Evolutionary conservation across 2,329 filamentous ascomycete genomes (phyloP), one percentile per base, ranked within the genome.

Genomic region (Mariannaea elegans): DNA sequence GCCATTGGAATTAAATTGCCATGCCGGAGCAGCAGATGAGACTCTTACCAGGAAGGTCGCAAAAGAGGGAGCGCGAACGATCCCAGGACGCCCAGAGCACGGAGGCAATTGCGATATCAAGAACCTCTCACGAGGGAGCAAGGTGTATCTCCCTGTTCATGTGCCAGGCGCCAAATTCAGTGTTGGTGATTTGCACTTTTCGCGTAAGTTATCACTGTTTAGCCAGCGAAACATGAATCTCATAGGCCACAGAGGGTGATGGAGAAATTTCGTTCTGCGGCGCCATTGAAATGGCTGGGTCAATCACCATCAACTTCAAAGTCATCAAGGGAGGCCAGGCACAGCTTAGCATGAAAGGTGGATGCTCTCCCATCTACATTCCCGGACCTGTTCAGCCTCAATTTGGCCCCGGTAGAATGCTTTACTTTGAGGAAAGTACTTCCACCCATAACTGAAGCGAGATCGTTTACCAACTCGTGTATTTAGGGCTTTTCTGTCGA

Each of bases 41-140:
- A 80, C 81, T 0, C 71, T 91, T 27, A 88, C 84, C 65, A 82
- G 83, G 36, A 92, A 87, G 72, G 84, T 97, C 19, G 92, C 87
- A 0, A 81, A 77, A 10, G 92, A 97, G 71, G 93, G 93, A 1
- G 94, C 94, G 1, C 80, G 94, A 34, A 97, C 94, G 0, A 90
- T 97, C 46, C 93, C 93, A 0, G 89, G 93, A 2, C 82, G 93
- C 0, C 92, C 93, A 0, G 93, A 96, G 70, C 91, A 96, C 68
- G 94, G 94, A 13, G 94, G 93, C 0, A 97, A 97, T 71, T 95
- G 92, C 72, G 93, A 97, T 67, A 95, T 96, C 76, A 96, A 96
- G 80, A 95, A 95, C 69, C 81, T 96, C 27, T 90, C 86, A 2
- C 82, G 92, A 7, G 92, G 92, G 2, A 89, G 84, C 58, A 94